These are phyloP conservation scores for Ricinus communis DNA, from an alignment of 345 rosid species.

Conservation along the genomic window DNA sequence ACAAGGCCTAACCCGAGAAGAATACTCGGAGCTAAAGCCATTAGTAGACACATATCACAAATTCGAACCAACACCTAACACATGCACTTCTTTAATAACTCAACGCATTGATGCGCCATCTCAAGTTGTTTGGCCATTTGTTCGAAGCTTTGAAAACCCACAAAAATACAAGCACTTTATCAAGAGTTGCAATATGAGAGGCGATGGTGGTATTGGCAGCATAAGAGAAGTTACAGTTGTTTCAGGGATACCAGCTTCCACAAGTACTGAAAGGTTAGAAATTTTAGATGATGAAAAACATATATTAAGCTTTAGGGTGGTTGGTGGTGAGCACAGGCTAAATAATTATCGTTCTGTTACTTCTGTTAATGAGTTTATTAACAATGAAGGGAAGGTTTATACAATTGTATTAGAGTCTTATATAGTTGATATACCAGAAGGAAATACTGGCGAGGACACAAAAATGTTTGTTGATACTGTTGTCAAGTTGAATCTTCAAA, in stretches of 20 bases:
- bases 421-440: slow-evolving; percentile 77
- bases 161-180: slow-evolving; percentile 85
- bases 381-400: slow-evolving; percentile 38
- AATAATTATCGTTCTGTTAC: slow-evolving; percentile 73
- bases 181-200: slow-evolving; percentile 58
- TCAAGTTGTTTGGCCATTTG: slow-evolving; percentile 57
- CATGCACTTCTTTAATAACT: slow-evolving; percentile 71
- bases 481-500: slow-evolving; percentile 86
- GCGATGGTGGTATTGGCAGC: slow-evolving; percentile 64
- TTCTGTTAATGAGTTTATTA: slow-evolving; percentile 63
- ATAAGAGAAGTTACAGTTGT: slow-evolving; percentile 70
- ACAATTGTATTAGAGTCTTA: slow-evolving; percentile 78
- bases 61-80: slow-evolving; percentile 46
- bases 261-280: slow-evolving; percentile 86
- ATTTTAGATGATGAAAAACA: slow-evolving; percentile 65
- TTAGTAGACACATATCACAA: slow-evolving; percentile 57
- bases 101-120: slow-evolving; percentile 76
- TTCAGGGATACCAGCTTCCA: slow-evolving; percentile 78
- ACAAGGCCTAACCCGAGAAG: slow-evolving; percentile 55
- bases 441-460: slow-evolving; percentile 70
- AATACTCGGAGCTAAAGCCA: slow-evolving; percentile 46
- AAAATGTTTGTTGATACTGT: slow-evolving; percentile 92
- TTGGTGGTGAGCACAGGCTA: slow-evolving; percentile 85
- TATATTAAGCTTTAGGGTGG: slow-evolving; percentile 69
- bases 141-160: slow-evolving; percentile 64